Evolutionary conservation across 1,284 basidiomycete genomes (phyloP), one percentile per base, ranked within the genome.

Genomic region (Baeospora myosura): DNA sequence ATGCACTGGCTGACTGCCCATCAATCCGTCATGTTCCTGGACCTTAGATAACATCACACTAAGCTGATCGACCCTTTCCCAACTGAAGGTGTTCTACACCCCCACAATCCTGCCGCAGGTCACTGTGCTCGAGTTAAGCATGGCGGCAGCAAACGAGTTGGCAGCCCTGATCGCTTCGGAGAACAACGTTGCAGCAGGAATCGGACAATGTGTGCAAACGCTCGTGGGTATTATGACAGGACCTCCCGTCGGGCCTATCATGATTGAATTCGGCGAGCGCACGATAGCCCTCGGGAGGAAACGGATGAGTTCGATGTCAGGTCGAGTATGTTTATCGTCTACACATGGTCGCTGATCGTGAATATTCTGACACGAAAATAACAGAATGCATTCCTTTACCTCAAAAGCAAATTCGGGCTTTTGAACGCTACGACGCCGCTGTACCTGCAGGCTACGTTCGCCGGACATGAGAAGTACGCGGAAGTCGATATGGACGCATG

Each of bases 401-500:
- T 64, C 44, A 60, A 60, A 46, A 57, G 55, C 47, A 62, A 62
- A 46, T 60, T 63, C 38, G 60, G 59, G 21, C 45, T 62, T 37
- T 41, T 60, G 45, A 57, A 59, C 44, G 47, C 56, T 22, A 52
- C 58, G 10, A 44, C 52, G 10, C 50, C 58, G 31, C 37, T 60
- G 28, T 55, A 54, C n/a, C 33, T 62, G 20, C 49, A 61, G 38
- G 61, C 55, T 7, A 45, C 49, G 23, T 60, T 62, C 43, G 47
- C 52, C 16, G 52, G 47, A 6, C 45, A 50, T 10, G 55, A 53
- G 5, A 42, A 46, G 30, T 60, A 47, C 38, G 53, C 61, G 7
- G 61, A 62, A 46, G 49, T 62, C 12, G 62, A 64, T 39, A 44
- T 62, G 49, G 60, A 64, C 45, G 54, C 60, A 30, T 62, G 61